phyloP scores from a whole-genome alignment of 2,329 filamentous ascomycete species.

The Colletotrichum lentis region DNA sequence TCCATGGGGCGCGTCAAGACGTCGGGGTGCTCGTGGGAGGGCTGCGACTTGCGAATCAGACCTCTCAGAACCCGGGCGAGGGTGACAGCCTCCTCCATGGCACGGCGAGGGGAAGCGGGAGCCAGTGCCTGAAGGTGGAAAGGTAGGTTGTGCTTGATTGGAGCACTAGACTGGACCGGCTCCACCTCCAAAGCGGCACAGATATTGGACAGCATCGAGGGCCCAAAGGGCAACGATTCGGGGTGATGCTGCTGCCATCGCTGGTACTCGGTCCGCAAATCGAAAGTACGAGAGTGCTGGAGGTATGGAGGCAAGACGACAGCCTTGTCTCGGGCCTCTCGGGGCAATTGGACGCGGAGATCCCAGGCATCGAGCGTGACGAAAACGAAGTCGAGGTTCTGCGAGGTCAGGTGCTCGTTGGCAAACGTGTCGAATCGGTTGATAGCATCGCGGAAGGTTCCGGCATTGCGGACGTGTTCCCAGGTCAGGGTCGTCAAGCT shows the following conservation, averaged over 20 bases:
- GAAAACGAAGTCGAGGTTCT: constrained; percentile 97
- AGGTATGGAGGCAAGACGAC: constrained; percentile 96
- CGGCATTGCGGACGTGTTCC: constrained; percentile 98
- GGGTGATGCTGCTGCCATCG: constrained; percentile 98
- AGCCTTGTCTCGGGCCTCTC: constrained; percentile 97
- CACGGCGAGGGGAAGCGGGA: constrained; percentile 91
- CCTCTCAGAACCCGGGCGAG: constrained; percentile 91
- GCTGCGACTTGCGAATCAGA: constrained; percentile 94
- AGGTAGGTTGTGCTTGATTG: constrained; percentile 97
- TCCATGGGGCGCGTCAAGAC: constrained; percentile 96
- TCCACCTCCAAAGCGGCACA: constrained; percentile 98
- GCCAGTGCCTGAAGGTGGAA: constrained; percentile 97
- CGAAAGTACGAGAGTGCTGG: constrained; percentile 97
- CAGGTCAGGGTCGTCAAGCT: constrained; percentile 97
- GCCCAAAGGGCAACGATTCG: constrained; percentile 94
- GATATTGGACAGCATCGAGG: constrained; percentile 95
- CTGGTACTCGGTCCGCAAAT: constrained; percentile 96
- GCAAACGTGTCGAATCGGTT: constrained; percentile 94
- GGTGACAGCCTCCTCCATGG: constrained; percentile 97
- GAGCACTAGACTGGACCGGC: constrained; percentile 94
- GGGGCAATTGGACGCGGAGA: constrained; percentile 93
- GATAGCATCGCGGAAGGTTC: constrained; percentile 96
- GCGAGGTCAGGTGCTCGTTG: constrained; percentile 86
- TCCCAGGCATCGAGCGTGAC: constrained; percentile 99
- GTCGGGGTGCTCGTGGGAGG: constrained; percentile 90